A percentile compares a stretch with the other conserved stretches of the same genome.
Conservation (phyloP, 257 asterid genomes). For the Scutellaria barbata region DNA sequence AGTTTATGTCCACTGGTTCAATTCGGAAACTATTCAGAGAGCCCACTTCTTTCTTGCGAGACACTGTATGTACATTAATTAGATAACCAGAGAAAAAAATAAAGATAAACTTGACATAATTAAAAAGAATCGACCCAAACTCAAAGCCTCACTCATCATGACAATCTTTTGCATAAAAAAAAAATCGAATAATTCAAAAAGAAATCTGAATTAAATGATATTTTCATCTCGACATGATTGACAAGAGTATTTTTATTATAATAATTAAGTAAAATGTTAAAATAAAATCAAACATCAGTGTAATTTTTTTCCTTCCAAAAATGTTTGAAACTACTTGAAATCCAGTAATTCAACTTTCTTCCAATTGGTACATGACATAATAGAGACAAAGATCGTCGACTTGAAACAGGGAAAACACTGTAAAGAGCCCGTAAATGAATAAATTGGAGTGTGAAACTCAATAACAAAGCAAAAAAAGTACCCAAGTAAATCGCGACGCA, state of each 20-base stretch:
- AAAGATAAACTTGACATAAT: slow-evolving; percentile 13
- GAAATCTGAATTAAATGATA: background rate
- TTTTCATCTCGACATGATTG: background rate
- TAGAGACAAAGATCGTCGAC: slow-evolving; percentile 10
- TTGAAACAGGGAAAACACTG: background rate
- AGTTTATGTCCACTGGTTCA: slow-evolving; percentile 76
- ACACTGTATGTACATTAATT: slow-evolving; percentile 48
- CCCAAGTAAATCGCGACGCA: slow-evolving; percentile 81
- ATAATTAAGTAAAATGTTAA: background rate
- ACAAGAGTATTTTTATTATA: background rate
- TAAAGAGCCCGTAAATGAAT: background rate
- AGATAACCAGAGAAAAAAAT: background rate
- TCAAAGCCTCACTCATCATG: background rate
- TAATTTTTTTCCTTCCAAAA: background rate
- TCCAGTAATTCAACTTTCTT: background rate
- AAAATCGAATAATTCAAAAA: background rate
- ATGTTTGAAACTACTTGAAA: background rate
- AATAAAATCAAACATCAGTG: background rate
- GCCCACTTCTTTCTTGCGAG: slow-evolving; percentile 75
- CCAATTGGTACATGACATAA: background rate
- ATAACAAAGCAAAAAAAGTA: slow-evolving; percentile 21
- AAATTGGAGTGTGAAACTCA: slow-evolving; percentile 12
- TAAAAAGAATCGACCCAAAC: background rate
- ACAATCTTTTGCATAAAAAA: slow-evolving; percentile 6
- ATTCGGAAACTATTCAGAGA: slow-evolving; percentile 60